Evolutionary conservation across 2,329 filamentous ascomycete species (phyloP).

Genomic region (Pleomassaria siparia): DNA sequence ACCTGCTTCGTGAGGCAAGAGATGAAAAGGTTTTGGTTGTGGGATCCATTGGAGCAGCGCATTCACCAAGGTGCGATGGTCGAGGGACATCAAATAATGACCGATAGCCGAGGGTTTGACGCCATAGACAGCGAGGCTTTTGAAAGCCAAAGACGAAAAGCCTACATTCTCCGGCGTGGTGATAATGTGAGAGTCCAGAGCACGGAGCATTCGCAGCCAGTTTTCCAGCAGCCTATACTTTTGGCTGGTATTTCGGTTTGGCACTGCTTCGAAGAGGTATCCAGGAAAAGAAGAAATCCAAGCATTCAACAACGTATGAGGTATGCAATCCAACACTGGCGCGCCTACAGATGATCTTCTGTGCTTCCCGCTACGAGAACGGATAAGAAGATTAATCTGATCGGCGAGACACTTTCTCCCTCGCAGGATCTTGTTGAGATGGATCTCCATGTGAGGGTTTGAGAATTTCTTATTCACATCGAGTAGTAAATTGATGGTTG

Average conservation of each 20-base stretch:
- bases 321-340: constrained; percentile 3
- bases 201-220: neutral
- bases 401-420: neutral
- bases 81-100: neutral
- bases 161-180: neutral
- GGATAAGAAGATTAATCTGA: neutral
- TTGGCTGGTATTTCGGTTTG: neutral
- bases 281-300: neutral
- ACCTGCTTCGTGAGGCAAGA: neutral
- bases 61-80: neutral
- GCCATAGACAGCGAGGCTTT: neutral
- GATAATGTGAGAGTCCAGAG: neutral
- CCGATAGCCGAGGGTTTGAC: neutral
- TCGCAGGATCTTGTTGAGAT: constrained; percentile 8
- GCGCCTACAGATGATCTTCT: neutral
- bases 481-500: constrained; percentile 2
- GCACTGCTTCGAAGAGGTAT: neutral
- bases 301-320: neutral
- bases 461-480: constrained; percentile 14
- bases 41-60: constrained; percentile 1
- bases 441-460: neutral
- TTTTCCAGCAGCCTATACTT: neutral
- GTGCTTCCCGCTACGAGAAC: neutral
- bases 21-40: neutral
- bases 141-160: neutral